Conservation (phyloP, 2,329 filamentous ascomycete species). For the Nigrograna mackinnonii region DNA sequence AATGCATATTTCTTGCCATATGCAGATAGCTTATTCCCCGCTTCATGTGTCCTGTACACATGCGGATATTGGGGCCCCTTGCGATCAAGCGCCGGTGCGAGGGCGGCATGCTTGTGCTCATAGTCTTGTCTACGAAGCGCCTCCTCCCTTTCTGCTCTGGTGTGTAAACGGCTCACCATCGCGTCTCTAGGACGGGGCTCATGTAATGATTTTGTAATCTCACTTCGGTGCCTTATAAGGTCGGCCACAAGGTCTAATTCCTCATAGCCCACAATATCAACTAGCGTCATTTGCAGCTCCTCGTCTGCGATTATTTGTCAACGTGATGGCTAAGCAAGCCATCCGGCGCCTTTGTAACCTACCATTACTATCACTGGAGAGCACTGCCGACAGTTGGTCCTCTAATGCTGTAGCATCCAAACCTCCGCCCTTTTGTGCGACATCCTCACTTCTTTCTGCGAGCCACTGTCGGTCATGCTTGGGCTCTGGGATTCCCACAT, state of each 20-base stretch:
- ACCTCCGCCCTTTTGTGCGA: conserved; percentile 67
- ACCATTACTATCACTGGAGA: conserved; percentile 66
- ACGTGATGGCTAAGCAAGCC: conserved; percentile 7
- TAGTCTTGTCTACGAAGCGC: conserved; percentile 75
- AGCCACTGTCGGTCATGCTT: conserved; percentile 71
- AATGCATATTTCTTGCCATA: conserved; percentile 82
- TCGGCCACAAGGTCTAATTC: conserved; percentile 93
- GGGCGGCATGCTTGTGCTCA: conserved; percentile 76
- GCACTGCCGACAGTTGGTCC: conserved; percentile 74
- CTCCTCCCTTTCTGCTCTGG: conserved; percentile 76
- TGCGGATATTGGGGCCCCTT: conserved; percentile 84
- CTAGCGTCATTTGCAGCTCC: conserved; percentile 87
- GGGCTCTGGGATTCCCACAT: conserved; percentile 28
- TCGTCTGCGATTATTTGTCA: conserved; percentile 59
- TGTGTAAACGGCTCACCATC: conserved; percentile 65
- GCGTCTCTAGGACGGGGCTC: conserved; percentile 45
- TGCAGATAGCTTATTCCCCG: conserved; percentile 82
- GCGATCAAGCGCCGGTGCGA: conserved; percentile 72
- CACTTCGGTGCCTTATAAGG: conserved; percentile 75
- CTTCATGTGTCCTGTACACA: conserved; percentile 82
- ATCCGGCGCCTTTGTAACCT: neutral
- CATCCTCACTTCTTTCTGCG: conserved; percentile 64
- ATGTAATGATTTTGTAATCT: conserved; percentile 54
- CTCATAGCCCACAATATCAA: conserved; percentile 89
- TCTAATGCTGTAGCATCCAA: conserved; percentile 72